Conservation (phyloP, 768 basidiomycete genomes). For the Clavulina sp. region DNA sequence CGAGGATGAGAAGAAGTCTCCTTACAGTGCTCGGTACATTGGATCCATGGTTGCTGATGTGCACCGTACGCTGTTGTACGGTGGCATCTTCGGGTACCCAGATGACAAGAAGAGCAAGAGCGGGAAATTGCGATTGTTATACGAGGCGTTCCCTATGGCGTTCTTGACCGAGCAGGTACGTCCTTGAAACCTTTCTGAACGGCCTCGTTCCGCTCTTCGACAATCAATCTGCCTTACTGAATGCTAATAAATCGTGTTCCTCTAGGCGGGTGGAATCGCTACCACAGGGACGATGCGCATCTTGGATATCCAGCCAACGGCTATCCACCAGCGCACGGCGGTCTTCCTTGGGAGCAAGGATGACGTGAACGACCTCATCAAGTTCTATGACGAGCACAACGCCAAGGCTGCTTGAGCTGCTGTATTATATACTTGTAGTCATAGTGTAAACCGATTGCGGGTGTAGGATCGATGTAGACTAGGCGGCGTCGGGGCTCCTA, state of each 20-base stretch:
- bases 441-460: too few species aligned
- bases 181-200: too few species aligned
- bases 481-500: too few species aligned
- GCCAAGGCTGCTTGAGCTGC: too few species aligned
- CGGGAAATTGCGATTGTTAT: slow-evolving; percentile 86
- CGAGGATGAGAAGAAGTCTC: slow-evolving; percentile 44
- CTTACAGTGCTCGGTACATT: slow-evolving; percentile 86
- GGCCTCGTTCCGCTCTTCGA: too few species aligned
- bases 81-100: slow-evolving; percentile 97
- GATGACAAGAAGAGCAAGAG: slow-evolving; percentile 94
- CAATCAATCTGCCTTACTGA: not conserved
- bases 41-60: slow-evolving; percentile 99
- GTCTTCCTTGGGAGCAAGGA: slow-evolving; percentile 90
- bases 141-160: slow-evolving; percentile 98
- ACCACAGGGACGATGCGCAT: slow-evolving; percentile 98
- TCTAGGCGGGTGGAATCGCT: slow-evolving; percentile 84
- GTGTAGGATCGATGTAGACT: too few species aligned
- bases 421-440: too few species aligned
- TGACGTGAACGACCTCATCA: slow-evolving; percentile 79
- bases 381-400: slow-evolving; percentile 45
- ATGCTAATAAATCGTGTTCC: slow-evolving; percentile 6
- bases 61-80: slow-evolving; percentile 88
- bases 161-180: slow-evolving; percentile 81
- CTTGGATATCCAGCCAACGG: slow-evolving; percentile 74
- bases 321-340: slow-evolving; percentile 87